These are phyloP conservation scores for Aspergillus sp. DNA, from an alignment of 2,329 filamentous ascomycete species.

Conservation along the genomic window DNA sequence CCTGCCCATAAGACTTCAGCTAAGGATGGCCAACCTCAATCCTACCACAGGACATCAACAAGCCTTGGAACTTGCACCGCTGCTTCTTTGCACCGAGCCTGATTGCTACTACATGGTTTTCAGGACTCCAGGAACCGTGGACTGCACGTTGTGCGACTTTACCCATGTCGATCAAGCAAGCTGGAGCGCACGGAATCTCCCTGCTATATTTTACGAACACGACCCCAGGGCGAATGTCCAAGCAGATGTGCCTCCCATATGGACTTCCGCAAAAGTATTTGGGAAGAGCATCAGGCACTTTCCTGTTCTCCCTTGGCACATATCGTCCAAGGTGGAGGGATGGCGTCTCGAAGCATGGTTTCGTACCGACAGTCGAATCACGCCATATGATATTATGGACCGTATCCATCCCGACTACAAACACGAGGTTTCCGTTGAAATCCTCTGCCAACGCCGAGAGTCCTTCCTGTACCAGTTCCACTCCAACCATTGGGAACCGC, in stretches of 20 bases:
- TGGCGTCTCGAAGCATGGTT: conserved; percentile 29
- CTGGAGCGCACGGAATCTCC: not conserved
- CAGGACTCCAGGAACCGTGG: no score
- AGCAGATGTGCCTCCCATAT: conserved; percentile 1
- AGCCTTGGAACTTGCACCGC: no score
- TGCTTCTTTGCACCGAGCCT: no score
- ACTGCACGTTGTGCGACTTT: no score
- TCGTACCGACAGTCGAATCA: conserved; percentile 25
- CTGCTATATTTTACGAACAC: conserved; percentile 27
- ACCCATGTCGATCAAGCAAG: no score
- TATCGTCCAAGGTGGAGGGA: conserved; percentile 23
- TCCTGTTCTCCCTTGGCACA: conserved; percentile 15
- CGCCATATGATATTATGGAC: conserved; percentile 22
- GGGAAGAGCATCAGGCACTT: conserved; percentile 15
- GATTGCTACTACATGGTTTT: no score
- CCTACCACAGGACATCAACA: no score
- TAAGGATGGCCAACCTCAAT: no score
- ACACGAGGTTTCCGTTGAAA: not conserved
- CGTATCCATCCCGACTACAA: conserved; percentile 19
- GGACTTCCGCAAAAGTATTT: conserved; percentile 14
- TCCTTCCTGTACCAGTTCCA: conserved; percentile 16
- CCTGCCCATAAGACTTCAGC: no score
- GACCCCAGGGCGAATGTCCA: conserved; percentile 9
- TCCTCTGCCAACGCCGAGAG: conserved; percentile 13
- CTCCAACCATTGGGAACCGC: conserved; percentile 13